These are phyloP conservation scores for Geopyxis carbonaria DNA, from an alignment of 495 filamentous ascomycete genomes.

Conservation along the genomic window DNA sequence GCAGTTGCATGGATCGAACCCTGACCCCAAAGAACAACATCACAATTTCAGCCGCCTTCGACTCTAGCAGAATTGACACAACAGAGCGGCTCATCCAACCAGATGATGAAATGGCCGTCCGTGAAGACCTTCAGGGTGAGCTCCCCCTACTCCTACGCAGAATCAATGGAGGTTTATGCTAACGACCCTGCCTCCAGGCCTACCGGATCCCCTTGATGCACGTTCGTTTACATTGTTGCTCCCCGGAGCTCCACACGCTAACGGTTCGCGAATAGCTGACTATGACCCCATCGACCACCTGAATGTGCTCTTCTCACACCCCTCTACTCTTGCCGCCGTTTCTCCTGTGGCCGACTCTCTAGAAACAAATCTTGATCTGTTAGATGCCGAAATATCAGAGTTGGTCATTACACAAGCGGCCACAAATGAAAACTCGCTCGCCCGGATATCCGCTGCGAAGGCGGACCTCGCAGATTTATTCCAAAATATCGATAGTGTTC, in stretches of 20 bases:
- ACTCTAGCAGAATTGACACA: too few relatives aligned
- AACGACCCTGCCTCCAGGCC: background rate
- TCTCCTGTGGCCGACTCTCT: conserved; percentile 53
- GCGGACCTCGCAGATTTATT: conserved; percentile 77
- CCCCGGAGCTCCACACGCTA: background rate
- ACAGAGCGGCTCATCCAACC: too few relatives aligned
- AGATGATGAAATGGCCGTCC: too few relatives aligned
- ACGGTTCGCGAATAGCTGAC: conserved; percentile 41
- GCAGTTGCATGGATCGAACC: too few relatives aligned
- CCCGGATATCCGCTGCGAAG: conserved; percentile 79
- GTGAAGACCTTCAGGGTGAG: too few relatives aligned
- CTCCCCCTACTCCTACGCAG: background rate
- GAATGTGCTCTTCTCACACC: conserved; percentile 84
- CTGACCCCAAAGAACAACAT: too few relatives aligned
- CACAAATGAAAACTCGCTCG: conserved; percentile 71
- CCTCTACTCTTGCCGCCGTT: conserved; percentile 68
- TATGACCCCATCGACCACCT: conserved; percentile 90
- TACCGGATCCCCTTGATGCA: conserved; percentile 5
- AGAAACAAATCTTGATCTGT: conserved; percentile 61
- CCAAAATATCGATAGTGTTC: conserved; percentile 87
- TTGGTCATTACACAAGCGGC: conserved; percentile 68
- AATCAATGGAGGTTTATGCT: too few relatives aligned
- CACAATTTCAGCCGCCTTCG: too few relatives aligned
- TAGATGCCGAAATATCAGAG: conserved; percentile 59
- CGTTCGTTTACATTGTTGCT: background rate